phyloP scores from a whole-genome alignment of 257 asterid genomes.

The Coffea canephora region DNA sequence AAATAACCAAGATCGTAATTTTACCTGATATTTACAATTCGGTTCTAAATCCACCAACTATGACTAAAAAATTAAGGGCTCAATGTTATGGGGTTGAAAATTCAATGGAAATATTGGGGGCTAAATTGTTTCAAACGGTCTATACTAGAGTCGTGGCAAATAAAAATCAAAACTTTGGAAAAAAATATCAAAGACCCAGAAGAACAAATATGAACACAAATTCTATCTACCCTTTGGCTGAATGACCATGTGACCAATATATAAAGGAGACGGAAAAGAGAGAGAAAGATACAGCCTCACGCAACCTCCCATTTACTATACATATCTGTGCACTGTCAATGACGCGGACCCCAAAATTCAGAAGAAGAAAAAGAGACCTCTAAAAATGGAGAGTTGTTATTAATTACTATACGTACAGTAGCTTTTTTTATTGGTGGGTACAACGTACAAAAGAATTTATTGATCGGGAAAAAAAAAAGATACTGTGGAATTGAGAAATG shows the following conservation, averaged over 20 bases:
- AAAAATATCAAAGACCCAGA: conserved; percentile 3
- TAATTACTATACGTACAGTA: background rate
- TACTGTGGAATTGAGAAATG: background rate
- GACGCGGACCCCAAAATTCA: background rate
- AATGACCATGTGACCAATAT: conserved; percentile 11
- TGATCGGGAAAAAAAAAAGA: too few species aligned
- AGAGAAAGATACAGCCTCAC: conserved; percentile 17
- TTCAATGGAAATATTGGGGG: background rate
- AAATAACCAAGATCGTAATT: conserved; percentile 11
- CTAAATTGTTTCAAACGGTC: background rate
- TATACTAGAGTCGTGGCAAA: background rate
- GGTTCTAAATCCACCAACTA: background rate
- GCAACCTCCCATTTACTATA: conserved; percentile 10
- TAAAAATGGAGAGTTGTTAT: background rate
- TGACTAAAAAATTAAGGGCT: background rate
- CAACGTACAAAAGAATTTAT: background rate
- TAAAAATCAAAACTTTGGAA: conserved; percentile 3
- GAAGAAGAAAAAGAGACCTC: background rate
- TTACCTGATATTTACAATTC: conserved; percentile 15
- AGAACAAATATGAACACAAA: conserved; percentile 4
- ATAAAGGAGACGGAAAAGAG: background rate
- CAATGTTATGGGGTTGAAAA: background rate
- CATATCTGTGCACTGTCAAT: background rate
- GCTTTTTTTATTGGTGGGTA: too few species aligned
- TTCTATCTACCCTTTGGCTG: background rate